Conservation (phyloP, 352 stramenopile species). For the Globisporangium echinulatum region DNA sequence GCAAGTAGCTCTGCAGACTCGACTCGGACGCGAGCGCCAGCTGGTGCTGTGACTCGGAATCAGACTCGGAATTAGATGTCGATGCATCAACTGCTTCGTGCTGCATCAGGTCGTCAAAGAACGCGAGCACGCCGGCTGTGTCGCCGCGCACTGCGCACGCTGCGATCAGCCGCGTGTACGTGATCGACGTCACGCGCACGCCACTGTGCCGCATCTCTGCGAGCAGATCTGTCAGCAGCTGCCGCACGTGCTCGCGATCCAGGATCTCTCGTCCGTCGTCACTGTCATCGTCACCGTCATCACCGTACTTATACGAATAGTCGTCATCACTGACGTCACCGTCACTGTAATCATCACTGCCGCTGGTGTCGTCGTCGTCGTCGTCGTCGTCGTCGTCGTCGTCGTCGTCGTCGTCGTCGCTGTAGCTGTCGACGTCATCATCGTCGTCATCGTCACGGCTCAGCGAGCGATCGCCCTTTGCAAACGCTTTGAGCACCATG, state of each 20-base stretch:
- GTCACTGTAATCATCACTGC: slow-evolving; percentile 13
- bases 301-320: neutral
- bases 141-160: slow-evolving; percentile 37
- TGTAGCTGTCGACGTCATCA: slow-evolving; percentile 10
- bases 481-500: slow-evolving; percentile 44
- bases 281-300: slow-evolving; percentile 1
- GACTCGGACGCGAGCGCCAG: slow-evolving; percentile 22
- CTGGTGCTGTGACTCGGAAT: neutral
- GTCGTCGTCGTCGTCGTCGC: slow-evolving; percentile 13
- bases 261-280: neutral
- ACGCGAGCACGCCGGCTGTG: slow-evolving; percentile 22
- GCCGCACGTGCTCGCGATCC: slow-evolving; percentile 1
- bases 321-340: slow-evolving; percentile 9
- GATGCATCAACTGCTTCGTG: neutral
- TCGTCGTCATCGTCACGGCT: slow-evolving; percentile 16
- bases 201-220: slow-evolving; percentile 24
- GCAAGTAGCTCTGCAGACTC: slow-evolving; percentile 35
- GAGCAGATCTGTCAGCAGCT: slow-evolving; percentile 19
- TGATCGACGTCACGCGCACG: slow-evolving; percentile 6
- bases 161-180: slow-evolving; percentile 31
- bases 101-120: slow-evolving; percentile 23
- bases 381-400: slow-evolving; percentile 15
- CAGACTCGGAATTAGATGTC: neutral
- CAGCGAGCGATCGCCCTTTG: slow-evolving; percentile 15
- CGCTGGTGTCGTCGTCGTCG: slow-evolving; percentile 10